phyloP scores from a whole-genome alignment of 2,329 filamentous ascomycete genomes.

The Zymoseptoria tritici region DNA sequence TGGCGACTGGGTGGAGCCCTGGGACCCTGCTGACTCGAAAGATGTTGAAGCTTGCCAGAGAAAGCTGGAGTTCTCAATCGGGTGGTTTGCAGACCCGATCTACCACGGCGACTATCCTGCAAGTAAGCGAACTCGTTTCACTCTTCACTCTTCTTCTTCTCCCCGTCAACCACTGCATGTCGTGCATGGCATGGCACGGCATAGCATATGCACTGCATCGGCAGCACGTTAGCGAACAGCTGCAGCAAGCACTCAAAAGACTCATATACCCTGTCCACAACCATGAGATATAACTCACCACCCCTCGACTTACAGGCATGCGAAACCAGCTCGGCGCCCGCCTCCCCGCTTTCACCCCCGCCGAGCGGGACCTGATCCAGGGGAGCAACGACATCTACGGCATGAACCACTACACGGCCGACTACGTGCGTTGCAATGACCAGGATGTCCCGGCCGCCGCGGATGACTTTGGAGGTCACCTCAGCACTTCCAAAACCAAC shows the following conservation, averaged over 20 bases:
- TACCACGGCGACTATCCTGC: conserved; percentile 78
- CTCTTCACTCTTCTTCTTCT: not conserved
- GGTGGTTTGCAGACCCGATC: conserved; percentile 82
- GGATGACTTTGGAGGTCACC: conserved; percentile 66
- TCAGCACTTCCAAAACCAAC: conserved; percentile 61
- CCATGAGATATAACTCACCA: not conserved
- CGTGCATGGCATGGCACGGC: not conserved
- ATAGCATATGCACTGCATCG: not conserved
- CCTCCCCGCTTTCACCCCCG: conserved; percentile 64
- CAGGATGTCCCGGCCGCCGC: conserved; percentile 48
- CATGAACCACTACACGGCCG: conserved; percentile 77
- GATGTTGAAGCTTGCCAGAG: conserved; percentile 71
- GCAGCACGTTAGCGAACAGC: not conserved
- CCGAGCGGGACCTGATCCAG: conserved; percentile 65
- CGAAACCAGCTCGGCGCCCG: conserved; percentile 69
- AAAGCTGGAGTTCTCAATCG: conserved; percentile 80
- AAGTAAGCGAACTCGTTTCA: conserved; percentile 34
- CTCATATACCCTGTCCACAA: not conserved
- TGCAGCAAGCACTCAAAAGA: not conserved
- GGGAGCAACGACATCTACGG: conserved; percentile 89
- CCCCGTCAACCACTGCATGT: not conserved
- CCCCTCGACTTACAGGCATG: conserved; percentile 44
- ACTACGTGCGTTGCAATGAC: conserved; percentile 70
- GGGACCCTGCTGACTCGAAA: conserved; percentile 66
- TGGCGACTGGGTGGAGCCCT: conserved; percentile 64